Percentiles rank a stretch among this genome's conserved stretches.
phyloP scores from a whole-genome alignment of 164 flowering plant species.

The Akebia trifoliata region DNA sequence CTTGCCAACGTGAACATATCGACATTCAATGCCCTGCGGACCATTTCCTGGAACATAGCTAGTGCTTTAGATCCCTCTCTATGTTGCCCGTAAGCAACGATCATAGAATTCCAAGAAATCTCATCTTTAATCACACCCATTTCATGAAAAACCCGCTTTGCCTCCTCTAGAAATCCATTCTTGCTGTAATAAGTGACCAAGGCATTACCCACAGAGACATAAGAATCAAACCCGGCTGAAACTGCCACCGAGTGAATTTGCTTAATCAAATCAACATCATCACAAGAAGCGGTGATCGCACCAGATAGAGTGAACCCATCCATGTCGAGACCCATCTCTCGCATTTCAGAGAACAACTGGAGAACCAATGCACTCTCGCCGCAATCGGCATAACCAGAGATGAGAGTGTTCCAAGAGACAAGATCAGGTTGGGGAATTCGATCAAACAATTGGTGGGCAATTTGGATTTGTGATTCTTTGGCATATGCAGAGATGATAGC shows the following conservation, averaged over 20 bases:
- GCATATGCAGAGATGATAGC: constrained; percentile 59
- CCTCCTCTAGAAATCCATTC: constrained; percentile 48
- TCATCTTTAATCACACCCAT: constrained; percentile 59
- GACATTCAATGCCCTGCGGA: constrained; percentile 31
- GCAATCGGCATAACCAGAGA: constrained; percentile 59
- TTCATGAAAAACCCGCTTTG: constrained; percentile 42
- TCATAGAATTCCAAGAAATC: constrained; percentile 90
- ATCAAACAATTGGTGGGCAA: constrained; percentile 66
- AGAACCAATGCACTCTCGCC: constrained; percentile 37
- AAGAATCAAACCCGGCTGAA: constrained; percentile 41
- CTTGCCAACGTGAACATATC: constrained; percentile 81
- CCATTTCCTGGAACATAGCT: constrained; percentile 61
- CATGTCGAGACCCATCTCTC: constrained; percentile 41
- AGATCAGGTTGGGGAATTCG: constrained; percentile 67
- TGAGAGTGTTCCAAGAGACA: constrained; percentile 78
- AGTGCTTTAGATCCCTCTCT: constrained; percentile 54
- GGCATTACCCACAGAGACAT: constrained; percentile 58
- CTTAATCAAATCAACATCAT: constrained; percentile 29
- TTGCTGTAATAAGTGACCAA: constrained; percentile 57
- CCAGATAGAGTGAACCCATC: constrained; percentile 78
- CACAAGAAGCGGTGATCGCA: constrained; percentile 41
- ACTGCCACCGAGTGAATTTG: constrained; percentile 53
- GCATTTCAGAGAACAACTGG: constrained; percentile 38
- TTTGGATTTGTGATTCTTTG: constrained; percentile 38
- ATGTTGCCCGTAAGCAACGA: constrained; percentile 73